phyloP scores from a whole-genome alignment of 345 rosid species.

The Erodium maritimum region DNA sequence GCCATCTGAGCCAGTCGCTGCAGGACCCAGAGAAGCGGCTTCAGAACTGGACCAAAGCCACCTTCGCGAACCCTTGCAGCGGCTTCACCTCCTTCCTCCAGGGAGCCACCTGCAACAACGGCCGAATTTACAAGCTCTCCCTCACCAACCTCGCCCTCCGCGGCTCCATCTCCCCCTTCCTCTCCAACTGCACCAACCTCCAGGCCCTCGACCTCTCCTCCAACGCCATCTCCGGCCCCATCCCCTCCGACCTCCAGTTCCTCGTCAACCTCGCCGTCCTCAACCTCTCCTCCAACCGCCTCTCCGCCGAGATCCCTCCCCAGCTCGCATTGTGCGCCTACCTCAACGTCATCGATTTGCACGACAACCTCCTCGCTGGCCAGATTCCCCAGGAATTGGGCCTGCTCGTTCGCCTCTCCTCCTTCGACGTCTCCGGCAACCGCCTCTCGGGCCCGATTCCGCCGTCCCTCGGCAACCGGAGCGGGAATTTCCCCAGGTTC shows the following conservation, averaged over 20 bases:
- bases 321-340: slow-evolving; percentile 72
- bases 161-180: slow-evolving; percentile 67
- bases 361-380: slow-evolving; percentile 55
- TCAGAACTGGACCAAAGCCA: slow-evolving; percentile 65
- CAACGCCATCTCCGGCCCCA: slow-evolving; percentile 58
- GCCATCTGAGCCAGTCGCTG: slow-evolving; percentile 30
- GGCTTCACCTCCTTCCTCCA: slow-evolving; percentile 61
- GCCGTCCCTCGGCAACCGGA: slow-evolving; percentile 43
- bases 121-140: slow-evolving; percentile 87
- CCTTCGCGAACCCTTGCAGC: slow-evolving; percentile 53
- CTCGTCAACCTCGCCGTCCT: slow-evolving; percentile 81
- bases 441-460: slow-evolving; percentile 70
- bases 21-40: slow-evolving; percentile 62
- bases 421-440: slow-evolving; percentile 75
- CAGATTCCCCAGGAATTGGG: slow-evolving; percentile 68
- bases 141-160: slow-evolving; percentile 57
- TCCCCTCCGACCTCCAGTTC: slow-evolving; percentile 60
- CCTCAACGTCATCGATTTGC: slow-evolving; percentile 83
- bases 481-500: slow-evolving; percentile 53
- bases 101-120: slow-evolving; percentile 86
- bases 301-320: slow-evolving; percentile 66
- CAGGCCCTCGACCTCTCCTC: slow-evolving; percentile 90
- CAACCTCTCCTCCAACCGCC: slow-evolving; percentile 75
- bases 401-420: slow-evolving; percentile 45
- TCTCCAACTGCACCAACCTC: slow-evolving; percentile 81